Base-by-base conservation (phyloP, 306 rosid genomes). In the Casuarina glauca region DNA sequence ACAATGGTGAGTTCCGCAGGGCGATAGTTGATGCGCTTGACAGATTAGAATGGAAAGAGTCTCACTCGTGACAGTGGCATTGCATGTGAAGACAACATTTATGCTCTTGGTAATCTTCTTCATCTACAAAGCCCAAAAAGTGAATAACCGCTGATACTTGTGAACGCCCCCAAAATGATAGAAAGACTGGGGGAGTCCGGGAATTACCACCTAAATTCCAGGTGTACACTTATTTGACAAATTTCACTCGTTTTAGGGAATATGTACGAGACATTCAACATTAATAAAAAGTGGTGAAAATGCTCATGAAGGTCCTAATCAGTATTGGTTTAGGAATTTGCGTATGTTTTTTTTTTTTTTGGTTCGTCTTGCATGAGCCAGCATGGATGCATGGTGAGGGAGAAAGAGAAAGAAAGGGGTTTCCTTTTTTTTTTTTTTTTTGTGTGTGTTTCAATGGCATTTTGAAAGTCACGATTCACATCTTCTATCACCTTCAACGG, bases 11-110 rank as follows among this genome's bases (percentile, higher is more conserved):
- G 84, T 94, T 94, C 74, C 95, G 97, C 38, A 88, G 89, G 73
- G 97, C 97, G 38, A 94, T 94, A 19, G 83, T 88, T 5, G 98
- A 94, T 17, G 87, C 91, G 50, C 98, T 94, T 15, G 71, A 83
- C 76, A 84, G 97, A 84, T 79, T 94, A 61, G 86, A 87, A 38
- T 94, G 97, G 98, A 90, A 92, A 80, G 96, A 90, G 81, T 73
- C 91, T 69, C 73, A 82, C 3, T 81, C 74, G 84, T 87, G 85
- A 90, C 73, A 54, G 43, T 66, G 26, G 78, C 70, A 43, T 76
- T 63, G 41, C 60, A 20, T 13, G 61, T 35, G 71, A 39, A 49
- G 55, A 71, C 58, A 76, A 50, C 19, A 39, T 42, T 36, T 35
- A 20, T 74, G 70, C 55, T 50, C 62, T 16, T 53, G 77, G 70